Evolutionary conservation across 352 stramenopile species (phyloP).

Genomic region (Phytopythium mirpurense): DNA sequence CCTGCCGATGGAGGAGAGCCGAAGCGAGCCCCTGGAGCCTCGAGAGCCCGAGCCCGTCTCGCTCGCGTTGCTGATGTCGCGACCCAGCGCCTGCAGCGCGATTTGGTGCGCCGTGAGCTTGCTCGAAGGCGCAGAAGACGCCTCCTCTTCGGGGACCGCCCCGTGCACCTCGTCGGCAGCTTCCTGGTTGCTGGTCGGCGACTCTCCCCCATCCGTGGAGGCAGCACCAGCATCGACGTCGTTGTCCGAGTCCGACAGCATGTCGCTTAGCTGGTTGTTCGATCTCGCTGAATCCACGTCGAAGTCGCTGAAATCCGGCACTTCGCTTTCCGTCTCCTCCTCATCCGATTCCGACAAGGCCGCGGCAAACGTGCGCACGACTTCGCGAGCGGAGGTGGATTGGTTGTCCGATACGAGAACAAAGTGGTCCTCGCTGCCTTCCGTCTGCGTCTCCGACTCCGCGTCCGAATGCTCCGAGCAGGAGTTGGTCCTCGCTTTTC

Average conservation of each 20-base stretch:
- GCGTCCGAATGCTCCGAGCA: conserved; percentile 6
- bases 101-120: conserved; percentile 4
- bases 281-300: conserved; percentile 22
- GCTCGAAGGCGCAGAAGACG: conserved; percentile 4
- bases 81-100: conserved; percentile 6
- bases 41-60: not conserved
- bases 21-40: not conserved
- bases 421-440: conserved; percentile 8
- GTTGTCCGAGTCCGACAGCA: conserved; percentile 5
- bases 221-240: not conserved
- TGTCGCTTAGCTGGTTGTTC: conserved; percentile 7
- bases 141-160: not conserved
- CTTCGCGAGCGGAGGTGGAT: not conserved
- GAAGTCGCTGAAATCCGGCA: conserved; percentile 25
- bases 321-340: conserved; percentile 15
- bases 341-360: not conserved
- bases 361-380: not conserved
- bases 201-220: not conserved
- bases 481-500: not conserved
- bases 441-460: conserved; percentile 8
- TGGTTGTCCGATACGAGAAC: conserved; percentile 2
- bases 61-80: conserved; percentile 1
- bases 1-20: conserved; percentile 3
- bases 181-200: not conserved
- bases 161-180: not conserved